Percentiles rank a stretch among this genome's conserved stretches.
These are phyloP conservation scores for Tricholoma hemisulphureum DNA, from an alignment of 768 basidiomycete species.

Conservation along the genomic window DNA sequence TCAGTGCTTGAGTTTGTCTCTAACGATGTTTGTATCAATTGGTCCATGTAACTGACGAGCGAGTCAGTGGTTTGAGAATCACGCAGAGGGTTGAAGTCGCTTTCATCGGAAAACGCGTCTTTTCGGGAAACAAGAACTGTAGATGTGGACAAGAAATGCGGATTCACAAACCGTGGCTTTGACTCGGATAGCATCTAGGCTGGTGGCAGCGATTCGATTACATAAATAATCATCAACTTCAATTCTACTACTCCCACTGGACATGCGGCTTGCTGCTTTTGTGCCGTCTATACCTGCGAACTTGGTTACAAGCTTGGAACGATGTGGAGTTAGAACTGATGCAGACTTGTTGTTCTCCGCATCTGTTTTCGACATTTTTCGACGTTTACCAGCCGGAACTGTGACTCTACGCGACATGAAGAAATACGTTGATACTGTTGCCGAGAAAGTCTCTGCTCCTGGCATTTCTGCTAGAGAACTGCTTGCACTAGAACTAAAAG, in stretches of 20 bases:
- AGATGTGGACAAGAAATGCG: slow-evolving; percentile 38
- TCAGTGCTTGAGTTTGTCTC: slow-evolving; percentile 3
- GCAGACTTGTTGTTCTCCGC: slow-evolving; percentile 54
- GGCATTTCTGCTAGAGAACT: slow-evolving; percentile 37
- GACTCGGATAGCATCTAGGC: too few relatives aligned
- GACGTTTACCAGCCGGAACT: slow-evolving; percentile 47
- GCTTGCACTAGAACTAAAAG: slow-evolving; percentile 20
- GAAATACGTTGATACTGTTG: slow-evolving; percentile 36
- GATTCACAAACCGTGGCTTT: slow-evolving; percentile 44
- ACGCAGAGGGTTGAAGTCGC: not conserved
- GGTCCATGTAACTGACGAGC: slow-evolving; percentile 17
- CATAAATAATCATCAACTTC: too few relatives aligned
- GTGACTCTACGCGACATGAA: slow-evolving; percentile 50
- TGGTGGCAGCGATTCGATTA: too few relatives aligned
- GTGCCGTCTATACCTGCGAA: slow-evolving; percentile 40
- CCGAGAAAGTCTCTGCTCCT: slow-evolving; percentile 43
- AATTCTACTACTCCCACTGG: too few relatives aligned
- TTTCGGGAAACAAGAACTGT: slow-evolving; percentile 36
- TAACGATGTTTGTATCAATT: slow-evolving; percentile 14
- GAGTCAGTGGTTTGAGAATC: not conserved
- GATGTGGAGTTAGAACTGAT: slow-evolving; percentile 53
- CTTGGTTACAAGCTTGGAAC: slow-evolving; percentile 46
- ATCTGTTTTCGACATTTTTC: slow-evolving; percentile 48
- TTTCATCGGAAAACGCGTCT: slow-evolving; percentile 14
- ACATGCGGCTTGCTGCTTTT: slow-evolving; percentile 43